These are phyloP conservation scores for Danielozyma ontarioensis DNA, from an alignment of 805 yeast genomes.

Conservation along the genomic window DNA sequence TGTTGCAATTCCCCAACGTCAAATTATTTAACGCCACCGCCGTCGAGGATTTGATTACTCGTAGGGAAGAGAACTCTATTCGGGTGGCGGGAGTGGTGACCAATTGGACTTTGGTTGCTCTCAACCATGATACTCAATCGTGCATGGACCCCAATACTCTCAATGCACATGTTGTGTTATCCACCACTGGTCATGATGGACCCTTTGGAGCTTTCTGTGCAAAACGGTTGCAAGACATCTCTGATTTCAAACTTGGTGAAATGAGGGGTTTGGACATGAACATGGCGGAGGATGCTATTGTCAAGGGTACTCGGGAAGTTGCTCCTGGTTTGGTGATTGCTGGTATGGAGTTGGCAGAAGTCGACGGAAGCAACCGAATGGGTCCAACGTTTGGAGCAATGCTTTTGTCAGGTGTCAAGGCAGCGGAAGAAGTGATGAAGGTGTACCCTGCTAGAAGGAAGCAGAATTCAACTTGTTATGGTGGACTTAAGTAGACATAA, in stretches of 20 bases:
- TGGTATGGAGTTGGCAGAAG: conserved; percentile 78
- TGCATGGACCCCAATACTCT: conserved; percentile 83
- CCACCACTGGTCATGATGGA: conserved; percentile 80
- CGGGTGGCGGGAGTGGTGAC: conserved; percentile 77
- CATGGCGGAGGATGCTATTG: conserved; percentile 71
- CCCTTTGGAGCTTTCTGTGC: conserved; percentile 79
- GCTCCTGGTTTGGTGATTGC: conserved; percentile 62
- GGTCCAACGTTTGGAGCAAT: conserved; percentile 83
- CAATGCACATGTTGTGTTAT: conserved; percentile 57
- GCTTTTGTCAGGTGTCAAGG: conserved; percentile 74
- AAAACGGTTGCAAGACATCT: conserved; percentile 45
- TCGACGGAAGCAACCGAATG: conserved; percentile 76
- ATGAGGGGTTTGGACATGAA: conserved; percentile 82
- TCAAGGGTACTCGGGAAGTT: conserved; percentile 61
- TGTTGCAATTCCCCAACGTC: conserved; percentile 65
- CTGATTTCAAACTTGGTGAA: conserved; percentile 46
- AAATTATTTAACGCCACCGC: conserved; percentile 77
- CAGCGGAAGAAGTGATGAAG: conserved; percentile 53
- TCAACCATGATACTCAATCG: conserved; percentile 71
- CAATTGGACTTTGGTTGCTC: conserved; percentile 75
- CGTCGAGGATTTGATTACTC: conserved; percentile 74
- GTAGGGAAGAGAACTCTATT: conserved; percentile 49
- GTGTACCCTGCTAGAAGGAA: conserved; percentile 31
- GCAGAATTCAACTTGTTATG: conserved; percentile 16
- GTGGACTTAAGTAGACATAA: too few relatives aligned